These are phyloP conservation scores for Paecilomyces fulvus DNA, from an alignment of 2,329 filamentous ascomycete species.

Conservation along the genomic window DNA sequence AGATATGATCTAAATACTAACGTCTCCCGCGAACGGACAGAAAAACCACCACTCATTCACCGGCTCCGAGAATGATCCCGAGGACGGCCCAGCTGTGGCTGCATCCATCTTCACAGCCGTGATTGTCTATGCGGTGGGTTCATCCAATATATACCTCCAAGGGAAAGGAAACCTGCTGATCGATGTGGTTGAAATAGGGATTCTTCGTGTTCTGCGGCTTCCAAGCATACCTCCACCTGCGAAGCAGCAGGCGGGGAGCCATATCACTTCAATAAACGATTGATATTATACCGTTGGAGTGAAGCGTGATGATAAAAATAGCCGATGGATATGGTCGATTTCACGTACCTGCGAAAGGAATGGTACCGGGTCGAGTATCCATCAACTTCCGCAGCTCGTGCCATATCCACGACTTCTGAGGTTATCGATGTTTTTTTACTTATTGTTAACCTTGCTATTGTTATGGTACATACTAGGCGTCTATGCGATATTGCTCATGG, in stretches of 20 bases:
- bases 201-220: constrained; percentile 89
- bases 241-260: constrained; percentile 72
- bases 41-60: constrained; percentile 73
- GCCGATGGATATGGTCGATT: not conserved
- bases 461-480: not conserved
- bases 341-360: not conserved
- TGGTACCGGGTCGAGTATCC: too few relatives aligned
- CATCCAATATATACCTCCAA: not conserved
- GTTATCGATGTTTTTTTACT: not conserved
- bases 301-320: not conserved
- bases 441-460: not conserved
- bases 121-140: constrained; percentile 75
- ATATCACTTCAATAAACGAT: constrained; percentile 58
- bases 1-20: constrained; percentile 1
- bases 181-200: constrained; percentile 42
- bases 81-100: constrained; percentile 69
- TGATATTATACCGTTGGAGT: not conserved
- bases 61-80: constrained; percentile 60
- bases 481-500: not conserved
- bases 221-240: constrained; percentile 77
- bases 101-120: constrained; percentile 82
- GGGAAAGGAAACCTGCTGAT: constrained; percentile 6
- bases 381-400: not conserved
- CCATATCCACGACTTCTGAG: not conserved
- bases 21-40: constrained; percentile 19